phyloP scores from a whole-genome alignment of 371 early-diverging fungal species.

The Rhizomucor miehei region DNA sequence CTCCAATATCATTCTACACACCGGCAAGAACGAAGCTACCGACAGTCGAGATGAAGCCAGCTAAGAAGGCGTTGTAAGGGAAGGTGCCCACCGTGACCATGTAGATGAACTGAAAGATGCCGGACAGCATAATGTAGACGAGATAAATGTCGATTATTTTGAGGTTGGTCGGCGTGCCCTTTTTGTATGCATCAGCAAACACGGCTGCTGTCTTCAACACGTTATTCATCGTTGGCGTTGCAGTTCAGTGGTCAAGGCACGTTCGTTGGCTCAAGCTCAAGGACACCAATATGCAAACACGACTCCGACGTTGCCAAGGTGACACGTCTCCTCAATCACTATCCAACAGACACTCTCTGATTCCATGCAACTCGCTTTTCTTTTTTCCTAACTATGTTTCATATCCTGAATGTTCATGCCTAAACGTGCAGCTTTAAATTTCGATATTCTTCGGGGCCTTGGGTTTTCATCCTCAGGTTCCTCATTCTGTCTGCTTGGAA shows the following conservation, averaged over 20 bases:
- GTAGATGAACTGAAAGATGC: constrained; percentile 88
- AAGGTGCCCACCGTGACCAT: constrained; percentile 81
- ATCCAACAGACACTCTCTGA: too few species aligned
- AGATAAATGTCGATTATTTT: constrained; percentile 93
- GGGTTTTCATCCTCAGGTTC: constrained; percentile 23
- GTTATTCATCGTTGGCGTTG: too few species aligned
- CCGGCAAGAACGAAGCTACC: constrained; percentile 94
- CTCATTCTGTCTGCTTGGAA: constrained; percentile 16
- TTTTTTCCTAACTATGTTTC: not conserved
- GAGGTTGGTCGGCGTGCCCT: constrained; percentile 72
- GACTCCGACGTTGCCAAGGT: too few species aligned
- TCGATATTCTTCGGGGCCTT: constrained; percentile 28
- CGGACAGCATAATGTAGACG: constrained; percentile 81
- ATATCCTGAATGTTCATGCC: constrained; percentile 1
- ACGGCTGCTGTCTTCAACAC: too few species aligned
- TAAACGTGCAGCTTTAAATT: constrained; percentile 48
- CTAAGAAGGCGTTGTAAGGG: constrained; percentile 97
- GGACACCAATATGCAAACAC: too few species aligned
- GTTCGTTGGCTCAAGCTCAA: too few species aligned
- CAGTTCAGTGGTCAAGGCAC: too few species aligned
- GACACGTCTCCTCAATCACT: too few species aligned
- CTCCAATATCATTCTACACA: constrained; percentile 14
- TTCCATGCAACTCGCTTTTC: too few species aligned
- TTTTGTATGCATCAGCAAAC: constrained; percentile 36
- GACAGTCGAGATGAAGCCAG: constrained; percentile 91